Evolutionary conservation across 352 stramenopile genomes (phyloP).

Genomic region (Sclerospora graminicola): DNA sequence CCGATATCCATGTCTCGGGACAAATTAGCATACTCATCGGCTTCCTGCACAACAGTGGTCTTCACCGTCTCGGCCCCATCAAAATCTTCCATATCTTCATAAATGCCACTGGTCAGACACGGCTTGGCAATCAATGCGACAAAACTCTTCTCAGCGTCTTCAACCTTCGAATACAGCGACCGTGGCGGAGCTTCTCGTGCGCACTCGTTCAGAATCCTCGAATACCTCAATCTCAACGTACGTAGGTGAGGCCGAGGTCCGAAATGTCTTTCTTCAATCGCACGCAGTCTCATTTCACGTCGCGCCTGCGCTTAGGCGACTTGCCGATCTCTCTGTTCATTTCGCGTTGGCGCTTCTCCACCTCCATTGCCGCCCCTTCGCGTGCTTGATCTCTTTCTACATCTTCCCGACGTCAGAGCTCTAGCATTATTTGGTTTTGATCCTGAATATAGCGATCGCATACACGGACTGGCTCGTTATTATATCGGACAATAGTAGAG

Average conservation of each 20-base stretch:
- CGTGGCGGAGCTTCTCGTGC: conserved; percentile 10
- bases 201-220: conserved; percentile 47
- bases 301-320: conserved; percentile 32
- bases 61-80: conserved; percentile 11
- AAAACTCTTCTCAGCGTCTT: conserved; percentile 49
- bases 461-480: conserved; percentile 72
- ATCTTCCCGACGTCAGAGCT: conserved; percentile 53
- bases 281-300: conserved; percentile 29
- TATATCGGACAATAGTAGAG: conserved; percentile 52
- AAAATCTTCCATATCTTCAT: conserved; percentile 17
- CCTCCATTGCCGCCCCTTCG: conserved; percentile 56
- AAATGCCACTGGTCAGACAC: conserved; percentile 11
- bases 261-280: conserved; percentile 50
- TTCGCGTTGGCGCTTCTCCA: conserved; percentile 48
- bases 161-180: conserved; percentile 34
- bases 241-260: conserved; percentile 35
- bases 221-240: conserved; percentile 24
- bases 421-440: conserved; percentile 65
- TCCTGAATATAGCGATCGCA: conserved; percentile 70
- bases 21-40: conserved; percentile 81
- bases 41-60: conserved; percentile 46
- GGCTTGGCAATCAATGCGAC: conserved; percentile 31
- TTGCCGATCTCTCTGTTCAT: conserved; percentile 47
- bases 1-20: conserved; percentile 73
- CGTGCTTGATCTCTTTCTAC: conserved; percentile 60